Evolutionary conservation across 306 rosid species (phyloP).

Genomic region (Fagus sylvatica): DNA sequence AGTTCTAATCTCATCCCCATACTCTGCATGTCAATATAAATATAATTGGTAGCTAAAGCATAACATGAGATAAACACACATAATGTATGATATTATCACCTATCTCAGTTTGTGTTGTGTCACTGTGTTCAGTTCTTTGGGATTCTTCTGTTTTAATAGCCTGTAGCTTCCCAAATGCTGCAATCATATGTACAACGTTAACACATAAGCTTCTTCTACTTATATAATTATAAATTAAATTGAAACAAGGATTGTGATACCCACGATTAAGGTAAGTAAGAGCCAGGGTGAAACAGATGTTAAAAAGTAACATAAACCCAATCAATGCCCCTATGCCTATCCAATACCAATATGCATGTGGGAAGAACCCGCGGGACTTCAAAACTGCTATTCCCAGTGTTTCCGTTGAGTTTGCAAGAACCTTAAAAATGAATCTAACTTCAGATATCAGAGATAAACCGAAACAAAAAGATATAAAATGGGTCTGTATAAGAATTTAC

Average conservation of each 20-base stretch:
- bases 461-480: background rate
- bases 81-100: constrained; percentile 12
- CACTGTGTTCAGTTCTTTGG: constrained; percentile 15
- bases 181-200: constrained; percentile 11
- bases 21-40: constrained; percentile 27
- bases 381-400: constrained; percentile 48
- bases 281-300: constrained; percentile 46
- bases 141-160: constrained; percentile 37
- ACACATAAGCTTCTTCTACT: background rate
- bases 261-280: constrained; percentile 56
- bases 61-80: background rate
- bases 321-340: constrained; percentile 59
- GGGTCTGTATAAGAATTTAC: constrained; percentile 37
- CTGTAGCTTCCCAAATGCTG: constrained; percentile 48
- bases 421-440: constrained; percentile 29
- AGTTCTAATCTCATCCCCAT: constrained; percentile 2
- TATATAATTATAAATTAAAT: background rate
- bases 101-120: constrained; percentile 9
- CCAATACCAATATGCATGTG: constrained; percentile 67
- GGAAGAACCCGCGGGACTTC: constrained; percentile 55
- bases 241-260: constrained; percentile 20
- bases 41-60: background rate
- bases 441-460: background rate
- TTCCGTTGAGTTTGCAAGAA: constrained; percentile 32
- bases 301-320: constrained; percentile 51